Base-by-base conservation (phyloP, 2,329 filamentous ascomycete species). In the Cytospora leucostoma region DNA sequence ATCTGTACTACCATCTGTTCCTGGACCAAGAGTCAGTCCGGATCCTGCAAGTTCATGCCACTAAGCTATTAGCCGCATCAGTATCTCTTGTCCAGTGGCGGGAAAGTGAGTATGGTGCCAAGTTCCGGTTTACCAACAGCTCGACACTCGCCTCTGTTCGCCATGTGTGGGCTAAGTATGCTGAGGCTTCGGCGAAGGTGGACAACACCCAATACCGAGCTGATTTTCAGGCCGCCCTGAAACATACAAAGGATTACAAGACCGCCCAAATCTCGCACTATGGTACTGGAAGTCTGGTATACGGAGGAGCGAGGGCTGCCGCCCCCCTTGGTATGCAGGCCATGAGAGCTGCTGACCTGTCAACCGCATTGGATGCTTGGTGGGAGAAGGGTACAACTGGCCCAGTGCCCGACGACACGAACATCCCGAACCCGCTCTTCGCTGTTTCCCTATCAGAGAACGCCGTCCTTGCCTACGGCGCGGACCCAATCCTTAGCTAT, bases 1-100 rank as follows among this genome's bases (percentile, higher is more conserved):
- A 82, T 62, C 72, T 84, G 40, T 88, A 84, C 72, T 86, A 86
- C 70, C 77, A 86, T 66, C 68, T 83, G 4, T 78, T 76, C 44
- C 65, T 88, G 6, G 75, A 79, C 55, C 65, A 74, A 0, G 52
- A 71, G 3, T 74, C 79, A 3, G 67, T 77, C 0, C 33, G 69
- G 1, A 27, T 78, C 3, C 70, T 87, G 3, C 61, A 71, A 1
- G 27, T 62, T 1, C 83, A 86, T 61, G 73, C 77, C 0, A 69
- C 74, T 21, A 81, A 80, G 67, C 73, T 88, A 0, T 47, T 76
- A 2, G 66, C 62, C 0, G 56, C 77, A 1, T 77, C 80, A 0
- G 58, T 64, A 5, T 78, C 77, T 0, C 67, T 80, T 1, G 65
- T 76, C 1, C 63, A 70, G 1, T 88, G 85, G 84, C 74, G 77